Evolutionary conservation across 371 early-diverging fungal species (phyloP), one percentile per base, ranked within the genome.

Genomic region (Capillidium heterosporum): DNA sequence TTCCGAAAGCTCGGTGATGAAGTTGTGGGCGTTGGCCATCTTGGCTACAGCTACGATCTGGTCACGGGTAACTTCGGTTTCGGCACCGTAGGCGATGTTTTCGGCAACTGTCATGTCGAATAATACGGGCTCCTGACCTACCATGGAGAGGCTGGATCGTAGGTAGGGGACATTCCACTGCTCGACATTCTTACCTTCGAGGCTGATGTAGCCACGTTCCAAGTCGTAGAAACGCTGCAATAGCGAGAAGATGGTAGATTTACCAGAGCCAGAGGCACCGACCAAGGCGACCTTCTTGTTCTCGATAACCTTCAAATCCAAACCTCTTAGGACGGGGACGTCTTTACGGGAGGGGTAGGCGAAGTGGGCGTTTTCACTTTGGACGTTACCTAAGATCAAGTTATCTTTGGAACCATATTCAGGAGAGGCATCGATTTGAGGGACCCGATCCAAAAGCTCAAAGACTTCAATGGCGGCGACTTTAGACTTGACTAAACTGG

Each of bases 101-200:
- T 89, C 80, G 17, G 65, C 66, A 57, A 94, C 77, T 8, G 84
- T 73, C 58, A 76, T 69, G 62, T 76, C 77, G 64, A 89, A 86
- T 47, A 91, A 62, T 7, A 76, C 71, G n/a, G 87, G 87, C 48
- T 89, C 89, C 68, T 93, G 91, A 24, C 82, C 76, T 32, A 91
- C 87, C 42, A 85, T 70, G 15, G 78, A 76, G 59, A 91, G 74
- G 24, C 68, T 66, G 19, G 63, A 41, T 35, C 77, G 69, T 0
- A 66, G 60, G 46, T 41, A 65, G 67, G 60, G 82, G 75, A 65
- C 80, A 82, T 66, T 77, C 78, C 3, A 81, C 70, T 56, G 24
- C 28, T 29, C 23, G 17, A 56, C 13, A 32, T 56, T 24, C 15
- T 48, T 2, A 15, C 56, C 48, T 32, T 60, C 60, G 1, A 60